phyloP scores from a whole-genome alignment of 495 filamentous ascomycete genomes.

The Sphaerosporella brunnea region DNA sequence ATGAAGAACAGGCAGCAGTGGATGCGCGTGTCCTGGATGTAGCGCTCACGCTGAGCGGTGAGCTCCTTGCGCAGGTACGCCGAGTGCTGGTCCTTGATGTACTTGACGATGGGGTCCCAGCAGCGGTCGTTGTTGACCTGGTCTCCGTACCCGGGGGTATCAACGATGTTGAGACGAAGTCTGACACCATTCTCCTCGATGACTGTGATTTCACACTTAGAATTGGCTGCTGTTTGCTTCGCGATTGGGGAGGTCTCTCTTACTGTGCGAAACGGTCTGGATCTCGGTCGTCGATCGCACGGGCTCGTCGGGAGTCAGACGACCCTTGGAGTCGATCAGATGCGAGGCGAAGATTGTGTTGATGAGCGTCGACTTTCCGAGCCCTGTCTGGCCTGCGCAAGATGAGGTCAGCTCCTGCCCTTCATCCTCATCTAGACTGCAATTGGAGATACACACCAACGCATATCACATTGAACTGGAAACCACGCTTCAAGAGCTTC shows the following conservation, averaged over 20 bases:
- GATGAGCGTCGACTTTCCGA: constrained; percentile 96
- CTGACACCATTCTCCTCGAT: constrained; percentile 93
- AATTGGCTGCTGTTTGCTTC: too few species aligned
- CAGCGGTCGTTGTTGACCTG: constrained; percentile 72
- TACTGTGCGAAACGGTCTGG: constrained; percentile 84
- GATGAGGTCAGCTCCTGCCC: constrained; percentile 21
- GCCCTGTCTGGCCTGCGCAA: constrained; percentile 75
- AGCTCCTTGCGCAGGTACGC: constrained; percentile 98
- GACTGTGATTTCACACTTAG: too few species aligned
- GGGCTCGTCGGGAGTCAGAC: constrained; percentile 73
- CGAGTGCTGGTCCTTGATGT: constrained; percentile 99
- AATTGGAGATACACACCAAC: constrained; percentile 58
- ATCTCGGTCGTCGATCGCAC: constrained; percentile 96
- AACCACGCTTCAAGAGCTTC: constrained; percentile 98
- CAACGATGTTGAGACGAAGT: constrained; percentile 61
- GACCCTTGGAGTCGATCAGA: constrained; percentile 96
- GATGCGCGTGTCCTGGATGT: constrained; percentile 96
- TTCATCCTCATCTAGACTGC: background rate
- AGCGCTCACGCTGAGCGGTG: constrained; percentile 96
- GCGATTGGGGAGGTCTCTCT: too few species aligned
- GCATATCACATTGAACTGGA: constrained; percentile 99
- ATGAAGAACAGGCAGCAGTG: constrained; percentile 99
- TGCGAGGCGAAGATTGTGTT: constrained; percentile 99
- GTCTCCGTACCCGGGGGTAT: constrained; percentile 64
- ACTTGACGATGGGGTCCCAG: constrained; percentile 96